Base-by-base conservation (phyloP, 176 grass and related monocot species). In the Juncus effusus region DNA sequence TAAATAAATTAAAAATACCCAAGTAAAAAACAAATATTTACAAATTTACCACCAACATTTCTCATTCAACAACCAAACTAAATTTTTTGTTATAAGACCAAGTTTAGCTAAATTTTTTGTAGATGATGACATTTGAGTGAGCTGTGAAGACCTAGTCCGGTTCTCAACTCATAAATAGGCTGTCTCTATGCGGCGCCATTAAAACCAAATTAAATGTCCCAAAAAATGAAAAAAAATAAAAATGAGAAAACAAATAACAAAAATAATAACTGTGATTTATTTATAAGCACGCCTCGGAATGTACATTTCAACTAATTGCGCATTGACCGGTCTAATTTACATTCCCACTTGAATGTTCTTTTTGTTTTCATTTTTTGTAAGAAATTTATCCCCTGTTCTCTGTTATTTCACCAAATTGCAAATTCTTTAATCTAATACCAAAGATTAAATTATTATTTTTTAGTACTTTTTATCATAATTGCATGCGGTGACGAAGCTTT, bases 181-280 rank as follows among this genome's bases (percentile, higher is more conserved):
- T 38, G 19, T 68, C 9, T 47, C 44, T 13, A 68, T 68, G 65
- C 49, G 44, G 49, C 65, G 65, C 49, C 65, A 54, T 68, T 68
- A 54, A 68, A 51, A 38, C 37, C 3, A 38, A 53, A 67, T 51
- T 51, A 12, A 67, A 49, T 65, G 15, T 16, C 6, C 7, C n/a
- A 61, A 60, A 36, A 45, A 10, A 64, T n/a, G 10, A 64, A 47
- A 19, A 45, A 42, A 10, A 5, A 14, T 41, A 65, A 13, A 60
- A 35, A 65, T 19, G 28, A 7, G n/a, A 9, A 65, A 19, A 28
- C 14, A 65, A 45, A 45, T 65, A 65, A 45, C 14, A 35, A 10
- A n/a, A 39, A 65, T 42, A 65, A 7, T 19, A 45, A 14, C 49
- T 15, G 38, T 63, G 42, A 40, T 40, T 40, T 62, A 38, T 37